Evolutionary conservation across 768 basidiomycete species (phyloP), one percentile per base, ranked within the genome.

Genomic region (Xerocomus brunneocitrinus): DNA sequence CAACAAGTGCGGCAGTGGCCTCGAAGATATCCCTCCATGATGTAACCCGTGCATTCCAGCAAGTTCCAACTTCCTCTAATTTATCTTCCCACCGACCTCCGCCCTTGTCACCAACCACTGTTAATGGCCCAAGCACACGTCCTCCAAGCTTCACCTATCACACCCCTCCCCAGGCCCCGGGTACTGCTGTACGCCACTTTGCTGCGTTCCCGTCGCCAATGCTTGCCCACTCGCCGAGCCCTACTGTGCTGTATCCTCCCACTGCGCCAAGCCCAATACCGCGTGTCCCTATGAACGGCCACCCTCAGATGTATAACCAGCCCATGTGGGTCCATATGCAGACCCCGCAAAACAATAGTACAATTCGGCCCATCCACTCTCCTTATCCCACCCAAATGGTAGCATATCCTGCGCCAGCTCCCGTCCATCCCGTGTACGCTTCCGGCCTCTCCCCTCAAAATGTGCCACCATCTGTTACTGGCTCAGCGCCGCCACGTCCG

Each of bases 31-130:
- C 89, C 3, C 70, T 86, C 36, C 83, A 85, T 52, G 91, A 93
- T 51, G 89, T 91, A 32, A 90, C 87, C 12, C 82, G 87, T 53
- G 89, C 90, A 22, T 93, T 93, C 72, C 91, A 93, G 64, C 85
- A 85, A 69, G 91, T 92, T 27, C 90, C 90, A 3, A 72, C 81
- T 6, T 76, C 87, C 3, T 77, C 79, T 13, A 78, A 66, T 44
- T 69, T 76, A 42, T 64, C 76, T 12, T 63, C 75, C 35, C 78
- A 76, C 56, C 76, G 82, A 56, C 70, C 78, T 31, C 58, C 65
- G 27, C 71, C 81, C 2, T 70, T 81, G 48, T 80, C 84, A 22
- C 77, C 82, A 22, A 72, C 82, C 16, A 69, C 74, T 5, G 73
- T 71, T 1, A 75, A 67, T 43, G 65, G 65, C 16, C 58, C 59